Evolutionary conservation across 441 rosid species (phyloP).

Genomic region (Adansonia madagascariensis): DNA sequence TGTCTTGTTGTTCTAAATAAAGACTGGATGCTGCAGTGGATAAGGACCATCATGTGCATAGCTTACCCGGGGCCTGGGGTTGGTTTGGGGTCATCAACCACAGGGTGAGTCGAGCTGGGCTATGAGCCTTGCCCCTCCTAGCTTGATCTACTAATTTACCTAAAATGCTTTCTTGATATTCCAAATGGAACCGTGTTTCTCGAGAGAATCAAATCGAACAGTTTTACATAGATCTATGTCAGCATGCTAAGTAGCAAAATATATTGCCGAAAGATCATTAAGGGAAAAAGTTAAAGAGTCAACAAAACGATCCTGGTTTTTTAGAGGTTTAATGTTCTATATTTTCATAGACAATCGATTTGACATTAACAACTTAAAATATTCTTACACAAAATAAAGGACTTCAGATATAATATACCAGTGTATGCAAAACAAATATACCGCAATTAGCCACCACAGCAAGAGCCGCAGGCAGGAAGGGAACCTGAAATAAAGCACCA

Average conservation of each 20-base stretch:
- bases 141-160: neutral
- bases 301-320: neutral
- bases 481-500: conserved; percentile 56
- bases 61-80: no score
- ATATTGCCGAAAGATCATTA: neutral
- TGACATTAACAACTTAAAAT: neutral
- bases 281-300: neutral
- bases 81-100: no score
- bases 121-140: no score
- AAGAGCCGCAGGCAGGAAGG: conserved; percentile 90
- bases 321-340: neutral
- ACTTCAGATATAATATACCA: neutral
- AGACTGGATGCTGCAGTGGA: no score
- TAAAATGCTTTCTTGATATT: neutral
- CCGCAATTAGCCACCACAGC: conserved; percentile 67
- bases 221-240: no score
- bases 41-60: no score
- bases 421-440: neutral
- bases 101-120: no score
- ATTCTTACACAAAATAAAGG: neutral
- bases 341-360: neutral
- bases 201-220: no score
- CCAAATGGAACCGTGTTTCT: neutral
- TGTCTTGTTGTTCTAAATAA: no score
- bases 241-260: neutral